These are phyloP conservation scores for Aspergillus brunneoviolaceus DNA, from an alignment of 2,329 filamentous ascomycete genomes.

Conservation along the genomic window DNA sequence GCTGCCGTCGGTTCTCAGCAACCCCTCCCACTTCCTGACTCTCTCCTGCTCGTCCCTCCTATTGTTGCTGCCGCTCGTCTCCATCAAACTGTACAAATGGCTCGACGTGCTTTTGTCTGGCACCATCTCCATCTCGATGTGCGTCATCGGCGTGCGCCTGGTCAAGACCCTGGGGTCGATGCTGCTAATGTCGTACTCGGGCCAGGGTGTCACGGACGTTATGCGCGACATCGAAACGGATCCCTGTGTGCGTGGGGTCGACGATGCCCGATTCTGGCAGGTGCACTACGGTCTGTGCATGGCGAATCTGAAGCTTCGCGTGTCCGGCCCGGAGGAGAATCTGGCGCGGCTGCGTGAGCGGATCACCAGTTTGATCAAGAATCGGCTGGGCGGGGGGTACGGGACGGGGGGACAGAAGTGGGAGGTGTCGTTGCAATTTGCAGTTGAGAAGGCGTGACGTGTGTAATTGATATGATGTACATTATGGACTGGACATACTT, in stretches of 20 bases:
- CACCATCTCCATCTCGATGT: constrained; percentile 84
- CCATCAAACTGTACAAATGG: constrained; percentile 76
- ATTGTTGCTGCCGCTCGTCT: constrained; percentile 77
- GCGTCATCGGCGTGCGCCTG: constrained; percentile 76
- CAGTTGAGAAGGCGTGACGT: constrained; percentile 48
- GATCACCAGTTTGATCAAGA: constrained; percentile 75
- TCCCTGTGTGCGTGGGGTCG: constrained; percentile 70
- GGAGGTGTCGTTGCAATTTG: constrained; percentile 89
- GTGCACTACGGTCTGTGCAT: constrained; percentile 96
- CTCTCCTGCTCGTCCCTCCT: constrained; percentile 80
- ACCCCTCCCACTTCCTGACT: constrained; percentile 92
- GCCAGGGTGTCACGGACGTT: constrained; percentile 66
- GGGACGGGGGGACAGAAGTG: constrained; percentile 76
- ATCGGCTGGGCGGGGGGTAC: constrained; percentile 83
- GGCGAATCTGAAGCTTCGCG: constrained; percentile 83
- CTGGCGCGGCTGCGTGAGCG: constrained; percentile 72
- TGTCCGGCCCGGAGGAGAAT: constrained; percentile 69
- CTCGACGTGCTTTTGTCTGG: constrained; percentile 80
- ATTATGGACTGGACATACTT: background rate
- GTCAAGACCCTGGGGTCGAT: constrained; percentile 86
- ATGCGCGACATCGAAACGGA: constrained; percentile 82
- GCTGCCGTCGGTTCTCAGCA: constrained; percentile 82
- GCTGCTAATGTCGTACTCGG: constrained; percentile 86
- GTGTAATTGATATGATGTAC: background rate
- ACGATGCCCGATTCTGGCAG: constrained; percentile 97